phyloP scores from a whole-genome alignment of 148 eudicot species.

The Chenopodium quinoa region DNA sequence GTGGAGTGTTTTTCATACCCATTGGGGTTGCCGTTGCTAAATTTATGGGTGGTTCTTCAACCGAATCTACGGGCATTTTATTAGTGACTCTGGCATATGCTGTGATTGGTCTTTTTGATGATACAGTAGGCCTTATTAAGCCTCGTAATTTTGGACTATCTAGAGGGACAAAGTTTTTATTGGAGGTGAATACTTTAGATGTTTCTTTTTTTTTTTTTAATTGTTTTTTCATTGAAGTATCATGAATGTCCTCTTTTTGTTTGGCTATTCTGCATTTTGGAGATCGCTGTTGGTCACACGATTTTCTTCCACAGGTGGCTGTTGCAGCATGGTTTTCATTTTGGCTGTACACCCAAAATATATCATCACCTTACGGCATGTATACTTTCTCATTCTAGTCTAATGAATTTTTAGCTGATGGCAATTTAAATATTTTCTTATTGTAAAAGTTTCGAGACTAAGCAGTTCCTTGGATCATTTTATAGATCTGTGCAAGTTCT shows the following conservation, averaged over 20 bases:
- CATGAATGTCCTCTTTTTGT: background rate
- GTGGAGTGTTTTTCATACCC: slow-evolving; percentile 79
- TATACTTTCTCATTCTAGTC: slow-evolving; percentile 71
- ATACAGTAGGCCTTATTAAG: slow-evolving; percentile 50
- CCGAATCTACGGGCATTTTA: slow-evolving; percentile 61
- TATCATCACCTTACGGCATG: slow-evolving; percentile 93
- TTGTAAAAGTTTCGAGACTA: slow-evolving; percentile 23
- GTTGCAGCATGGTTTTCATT: slow-evolving; percentile 65
- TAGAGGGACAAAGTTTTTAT: slow-evolving; percentile 43
- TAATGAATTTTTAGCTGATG: slow-evolving; percentile 50
- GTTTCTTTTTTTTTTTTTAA: background rate
- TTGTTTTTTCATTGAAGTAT: background rate
- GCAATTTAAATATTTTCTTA: slow-evolving; percentile 49
- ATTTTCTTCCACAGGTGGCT: slow-evolving; percentile 49
- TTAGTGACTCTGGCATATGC: slow-evolving; percentile 70
- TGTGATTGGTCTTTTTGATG: slow-evolving; percentile 82
- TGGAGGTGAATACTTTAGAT: slow-evolving; percentile 58
- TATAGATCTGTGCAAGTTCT: background rate
- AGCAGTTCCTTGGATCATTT: background rate
- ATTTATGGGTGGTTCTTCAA: slow-evolving; percentile 61
- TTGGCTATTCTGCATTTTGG: background rate
- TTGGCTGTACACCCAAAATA: slow-evolving; percentile 61
- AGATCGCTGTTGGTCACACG: slow-evolving; percentile 17
- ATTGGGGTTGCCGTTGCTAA: slow-evolving; percentile 74
- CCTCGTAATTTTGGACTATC: slow-evolving; percentile 49